Evolutionary conservation across 176 grass and related monocot species (phyloP).

Genomic region (Aegilops umbellulata): DNA sequence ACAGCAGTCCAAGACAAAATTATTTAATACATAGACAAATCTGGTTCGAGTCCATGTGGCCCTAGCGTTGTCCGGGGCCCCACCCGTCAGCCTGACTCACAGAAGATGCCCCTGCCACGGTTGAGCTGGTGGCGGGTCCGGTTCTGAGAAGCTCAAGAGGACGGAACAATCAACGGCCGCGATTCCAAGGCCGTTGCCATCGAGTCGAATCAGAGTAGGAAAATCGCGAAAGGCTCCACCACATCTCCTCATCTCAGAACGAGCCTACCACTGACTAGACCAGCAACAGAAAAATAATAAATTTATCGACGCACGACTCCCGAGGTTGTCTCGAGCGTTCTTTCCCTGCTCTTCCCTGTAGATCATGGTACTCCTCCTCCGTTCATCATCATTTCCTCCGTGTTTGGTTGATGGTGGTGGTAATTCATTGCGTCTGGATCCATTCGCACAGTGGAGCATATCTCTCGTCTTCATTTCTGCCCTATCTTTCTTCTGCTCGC

Average conservation of each 20-base stretch:
- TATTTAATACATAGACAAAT: slow-evolving; percentile 53
- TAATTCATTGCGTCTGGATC: not conserved
- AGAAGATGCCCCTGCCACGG: slow-evolving; percentile 22
- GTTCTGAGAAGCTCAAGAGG: slow-evolving; percentile 19
- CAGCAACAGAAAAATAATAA: slow-evolving; percentile 19
- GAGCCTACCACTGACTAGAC: slow-evolving; percentile 14
- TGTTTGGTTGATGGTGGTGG: not conserved
- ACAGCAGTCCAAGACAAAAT: slow-evolving; percentile 47
- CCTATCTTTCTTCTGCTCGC: not conserved
- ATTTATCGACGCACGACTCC: slow-evolving; percentile 18
- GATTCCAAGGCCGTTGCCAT: slow-evolving; percentile 54
- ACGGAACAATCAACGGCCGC: slow-evolving; percentile 72
- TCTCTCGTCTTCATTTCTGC: not conserved
- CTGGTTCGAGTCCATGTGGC: not conserved
- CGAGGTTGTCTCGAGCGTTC: not conserved
- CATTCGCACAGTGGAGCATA: not conserved
- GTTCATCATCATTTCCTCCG: not conserved
- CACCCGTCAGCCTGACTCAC: slow-evolving; percentile 17
- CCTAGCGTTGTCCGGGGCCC: not conserved
- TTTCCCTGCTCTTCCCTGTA: not conserved
- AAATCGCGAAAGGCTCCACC: not conserved
- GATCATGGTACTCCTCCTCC: not conserved
- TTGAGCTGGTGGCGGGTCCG: slow-evolving; percentile 26
- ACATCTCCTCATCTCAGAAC: slow-evolving; percentile 19
- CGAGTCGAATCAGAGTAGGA: not conserved